These are phyloP conservation scores for Ustilago esculenta DNA, from an alignment of 1,284 basidiomycete genomes.

Conservation along the genomic window DNA sequence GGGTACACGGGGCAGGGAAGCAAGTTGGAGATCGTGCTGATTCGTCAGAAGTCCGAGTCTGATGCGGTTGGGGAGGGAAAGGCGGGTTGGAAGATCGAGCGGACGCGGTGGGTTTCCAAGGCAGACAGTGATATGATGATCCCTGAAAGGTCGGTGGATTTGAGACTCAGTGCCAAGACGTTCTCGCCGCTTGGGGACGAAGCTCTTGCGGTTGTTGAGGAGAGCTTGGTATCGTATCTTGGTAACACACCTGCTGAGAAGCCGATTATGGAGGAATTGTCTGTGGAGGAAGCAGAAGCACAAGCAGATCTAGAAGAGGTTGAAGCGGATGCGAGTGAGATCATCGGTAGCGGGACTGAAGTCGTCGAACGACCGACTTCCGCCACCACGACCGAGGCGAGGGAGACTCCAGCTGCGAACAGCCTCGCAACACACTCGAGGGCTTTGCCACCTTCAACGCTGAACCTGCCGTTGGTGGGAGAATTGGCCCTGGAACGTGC, in stretches of 20 bases:
- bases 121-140: constrained; percentile 32
- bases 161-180: constrained; percentile 19
- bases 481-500: constrained; percentile 20
- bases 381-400: background rate
- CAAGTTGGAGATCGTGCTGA: constrained; percentile 24
- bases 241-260: background rate
- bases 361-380: constrained; percentile 3
- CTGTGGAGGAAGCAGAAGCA: background rate
- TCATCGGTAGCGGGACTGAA: constrained; percentile 15
- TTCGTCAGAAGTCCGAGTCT: background rate
- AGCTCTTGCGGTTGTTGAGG: constrained; percentile 5
- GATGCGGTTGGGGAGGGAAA: constrained; percentile 5
- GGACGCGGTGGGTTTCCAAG: constrained; percentile 14
- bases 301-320: constrained; percentile 2
- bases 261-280: background rate
- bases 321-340: background rate
- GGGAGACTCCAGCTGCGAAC: background rate
- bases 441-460: constrained; percentile 12
- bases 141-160: constrained; percentile 27
- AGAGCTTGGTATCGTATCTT: constrained; percentile 8
- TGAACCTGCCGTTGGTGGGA: constrained; percentile 1
- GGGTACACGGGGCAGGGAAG: constrained; percentile 5
- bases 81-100: constrained; percentile 7
- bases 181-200: background rate
- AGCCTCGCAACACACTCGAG: background rate